Evolutionary conservation across 2,329 filamentous ascomycete species (phyloP).

Genomic region (Talaromyces sp.): DNA sequence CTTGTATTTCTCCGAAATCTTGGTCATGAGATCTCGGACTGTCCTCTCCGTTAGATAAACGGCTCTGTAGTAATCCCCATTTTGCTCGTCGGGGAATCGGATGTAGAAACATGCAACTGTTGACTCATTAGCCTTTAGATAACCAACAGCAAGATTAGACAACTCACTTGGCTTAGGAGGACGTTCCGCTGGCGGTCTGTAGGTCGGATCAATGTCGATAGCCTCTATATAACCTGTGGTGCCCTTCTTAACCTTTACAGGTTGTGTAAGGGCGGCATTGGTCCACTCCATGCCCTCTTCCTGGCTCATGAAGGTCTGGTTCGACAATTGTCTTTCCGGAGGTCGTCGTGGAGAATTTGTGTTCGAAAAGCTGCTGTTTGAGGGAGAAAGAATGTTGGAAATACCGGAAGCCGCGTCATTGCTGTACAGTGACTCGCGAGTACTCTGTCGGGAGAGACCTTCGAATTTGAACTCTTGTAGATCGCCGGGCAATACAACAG

Average conservation of each 20-base stretch:
- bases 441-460: slow-evolving; percentile 27
- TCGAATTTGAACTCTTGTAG: slow-evolving; percentile 32
- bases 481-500: slow-evolving; percentile 38
- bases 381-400: slow-evolving; percentile 39
- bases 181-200: slow-evolving; percentile 73
- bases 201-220: slow-evolving; percentile 80
- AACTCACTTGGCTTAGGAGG: slow-evolving; percentile 62
- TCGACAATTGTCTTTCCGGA: slow-evolving; percentile 22
- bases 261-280: slow-evolving; percentile 26
- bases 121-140: slow-evolving; percentile 22
- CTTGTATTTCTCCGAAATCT: slow-evolving; percentile 74
- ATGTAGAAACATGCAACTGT: slow-evolving; percentile 87
- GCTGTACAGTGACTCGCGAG: slow-evolving; percentile 33
- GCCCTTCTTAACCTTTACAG: slow-evolving; percentile 33
- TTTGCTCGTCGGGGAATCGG: slow-evolving; percentile 52
- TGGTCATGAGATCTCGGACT: slow-evolving; percentile 67
- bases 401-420: slow-evolving; percentile 31
- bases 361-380: slow-evolving; percentile 37
- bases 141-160: not conserved
- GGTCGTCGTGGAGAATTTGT: slow-evolving; percentile 34
- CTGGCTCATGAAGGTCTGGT: slow-evolving; percentile 16
- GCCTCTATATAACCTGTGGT: slow-evolving; percentile 81
- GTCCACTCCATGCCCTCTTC: slow-evolving; percentile 27
- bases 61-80: slow-evolving; percentile 70
- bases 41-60: slow-evolving; percentile 80